A percentile compares a stretch with the other conserved stretches of the same genome.
phyloP scores from a whole-genome alignment of 75 land plant species.

The Pinus tabuliformis region DNA sequence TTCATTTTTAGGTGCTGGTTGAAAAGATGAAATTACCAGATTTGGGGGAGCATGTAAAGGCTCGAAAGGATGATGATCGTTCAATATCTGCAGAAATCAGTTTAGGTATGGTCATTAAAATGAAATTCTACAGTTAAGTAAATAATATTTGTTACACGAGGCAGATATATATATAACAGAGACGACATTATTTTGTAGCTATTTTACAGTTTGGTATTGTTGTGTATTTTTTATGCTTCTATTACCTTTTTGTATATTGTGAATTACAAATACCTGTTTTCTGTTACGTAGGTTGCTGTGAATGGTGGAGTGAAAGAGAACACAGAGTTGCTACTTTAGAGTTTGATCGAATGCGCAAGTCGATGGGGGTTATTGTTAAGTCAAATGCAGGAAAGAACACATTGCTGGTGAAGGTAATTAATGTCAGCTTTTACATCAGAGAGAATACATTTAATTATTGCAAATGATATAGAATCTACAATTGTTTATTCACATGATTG shows the following conservation, averaged over 20 bases:
- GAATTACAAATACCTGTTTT: neutral
- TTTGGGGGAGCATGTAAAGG: neutral
- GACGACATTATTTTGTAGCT: neutral
- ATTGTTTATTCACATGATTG: too few species aligned
- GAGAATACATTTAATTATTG: neutral
- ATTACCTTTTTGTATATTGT: neutral
- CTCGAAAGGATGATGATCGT: neutral
- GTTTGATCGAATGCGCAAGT: slow-evolving; percentile 89
- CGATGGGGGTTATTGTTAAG: slow-evolving; percentile 88
- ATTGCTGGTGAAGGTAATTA: slow-evolving; percentile 92
- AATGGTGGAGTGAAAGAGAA: slow-evolving; percentile 55
- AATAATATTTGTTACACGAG: neutral
- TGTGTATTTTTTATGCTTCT: neutral
- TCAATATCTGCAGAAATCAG: neutral
- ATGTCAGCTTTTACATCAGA: neutral
- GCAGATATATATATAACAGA: neutral
- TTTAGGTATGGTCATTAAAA: slow-evolving; percentile 4
- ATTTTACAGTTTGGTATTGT: neutral
- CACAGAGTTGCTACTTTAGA: slow-evolving; percentile 78
- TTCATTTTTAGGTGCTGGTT: slow-evolving; percentile 7
- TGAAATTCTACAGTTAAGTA: neutral
- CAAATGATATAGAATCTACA: neutral
- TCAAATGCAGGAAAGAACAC: slow-evolving; percentile 54
- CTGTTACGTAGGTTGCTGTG: slow-evolving; percentile 45
- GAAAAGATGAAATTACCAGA: slow-evolving; percentile 12